A percentile compares a stretch with the other conserved stretches of the same genome.
phyloP scores from a whole-genome alignment of 768 basidiomycete genomes.

The Phanerodontia chrysosporium region DNA sequence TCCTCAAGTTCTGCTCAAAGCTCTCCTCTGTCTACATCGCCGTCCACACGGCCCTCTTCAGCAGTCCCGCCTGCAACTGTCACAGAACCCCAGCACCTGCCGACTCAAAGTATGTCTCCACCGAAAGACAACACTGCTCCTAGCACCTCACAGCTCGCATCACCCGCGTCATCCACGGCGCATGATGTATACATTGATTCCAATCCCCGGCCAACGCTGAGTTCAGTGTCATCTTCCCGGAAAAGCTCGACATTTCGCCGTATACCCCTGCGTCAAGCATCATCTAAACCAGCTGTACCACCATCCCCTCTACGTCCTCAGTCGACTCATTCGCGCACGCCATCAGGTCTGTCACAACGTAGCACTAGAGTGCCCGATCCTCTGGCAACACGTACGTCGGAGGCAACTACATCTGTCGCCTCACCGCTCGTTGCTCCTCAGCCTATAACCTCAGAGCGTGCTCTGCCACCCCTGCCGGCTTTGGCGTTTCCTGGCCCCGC shows the following conservation, averaged over 20 bases:
- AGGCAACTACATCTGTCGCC: conserved; percentile 15
- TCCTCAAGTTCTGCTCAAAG: neutral
- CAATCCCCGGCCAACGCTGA: conserved; percentile 5
- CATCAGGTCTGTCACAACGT: conserved; percentile 15
- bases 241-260: conserved; percentile 53
- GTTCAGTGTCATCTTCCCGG: conserved; percentile 16
- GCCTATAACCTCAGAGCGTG: conserved; percentile 15
- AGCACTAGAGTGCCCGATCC: conserved; percentile 17
- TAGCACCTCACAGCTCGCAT: neutral
- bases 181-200: conserved; percentile 1
- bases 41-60: conserved; percentile 1
- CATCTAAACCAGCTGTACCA: conserved; percentile 21
- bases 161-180: neutral
- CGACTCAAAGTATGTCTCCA: neutral
- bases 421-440: conserved; percentile 17
- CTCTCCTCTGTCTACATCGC: neutral
- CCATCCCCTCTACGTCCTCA: conserved; percentile 34
- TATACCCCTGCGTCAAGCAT: conserved; percentile 34
- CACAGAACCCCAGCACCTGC: neutral
- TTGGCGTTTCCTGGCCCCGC: conserved; percentile 20
- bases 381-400: neutral
- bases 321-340: conserved; percentile 15
- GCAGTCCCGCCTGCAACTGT: neutral
- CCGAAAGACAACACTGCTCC: neutral
- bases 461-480: conserved; percentile 20